These are phyloP conservation scores for Diaporthe caulivora DNA, from an alignment of 2,329 filamentous ascomycete genomes.

Conservation along the genomic window DNA sequence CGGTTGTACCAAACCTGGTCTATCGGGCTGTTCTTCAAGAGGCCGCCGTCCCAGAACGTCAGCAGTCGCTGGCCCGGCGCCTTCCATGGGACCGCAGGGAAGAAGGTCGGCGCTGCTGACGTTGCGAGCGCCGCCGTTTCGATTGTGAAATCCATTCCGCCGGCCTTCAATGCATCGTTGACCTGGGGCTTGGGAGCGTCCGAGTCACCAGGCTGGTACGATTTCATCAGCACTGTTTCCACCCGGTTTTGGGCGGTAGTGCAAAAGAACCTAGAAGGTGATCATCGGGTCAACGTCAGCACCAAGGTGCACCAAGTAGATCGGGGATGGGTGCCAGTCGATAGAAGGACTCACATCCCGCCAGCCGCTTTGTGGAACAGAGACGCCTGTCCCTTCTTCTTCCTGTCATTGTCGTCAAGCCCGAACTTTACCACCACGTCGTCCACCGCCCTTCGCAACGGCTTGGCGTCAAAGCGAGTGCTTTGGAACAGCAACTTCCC, in stretches of 20 bases:
- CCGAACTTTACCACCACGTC: neutral
- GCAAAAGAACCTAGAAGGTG: neutral
- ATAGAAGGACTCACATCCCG: neutral
- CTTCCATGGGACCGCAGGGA: neutral
- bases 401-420: neutral
- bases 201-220: neutral
- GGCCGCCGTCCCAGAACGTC: slow-evolving; percentile 9
- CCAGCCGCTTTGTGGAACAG: neutral
- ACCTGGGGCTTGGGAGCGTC: neutral
- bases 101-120: neutral
- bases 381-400: neutral
- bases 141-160: neutral
- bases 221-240: neutral
- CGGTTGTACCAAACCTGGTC: neutral
- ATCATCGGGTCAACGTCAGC: neutral
- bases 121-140: neutral
- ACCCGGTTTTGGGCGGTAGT: neutral
- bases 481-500: neutral
- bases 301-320: neutral
- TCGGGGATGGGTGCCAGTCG: neutral
- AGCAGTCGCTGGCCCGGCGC: neutral
- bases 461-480: neutral
- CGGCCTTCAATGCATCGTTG: neutral
- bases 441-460: neutral
- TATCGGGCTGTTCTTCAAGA: neutral